These are phyloP conservation scores for Ophiostoma quercus DNA, from an alignment of 2,329 filamentous ascomycete genomes.

Conservation along the genomic window DNA sequence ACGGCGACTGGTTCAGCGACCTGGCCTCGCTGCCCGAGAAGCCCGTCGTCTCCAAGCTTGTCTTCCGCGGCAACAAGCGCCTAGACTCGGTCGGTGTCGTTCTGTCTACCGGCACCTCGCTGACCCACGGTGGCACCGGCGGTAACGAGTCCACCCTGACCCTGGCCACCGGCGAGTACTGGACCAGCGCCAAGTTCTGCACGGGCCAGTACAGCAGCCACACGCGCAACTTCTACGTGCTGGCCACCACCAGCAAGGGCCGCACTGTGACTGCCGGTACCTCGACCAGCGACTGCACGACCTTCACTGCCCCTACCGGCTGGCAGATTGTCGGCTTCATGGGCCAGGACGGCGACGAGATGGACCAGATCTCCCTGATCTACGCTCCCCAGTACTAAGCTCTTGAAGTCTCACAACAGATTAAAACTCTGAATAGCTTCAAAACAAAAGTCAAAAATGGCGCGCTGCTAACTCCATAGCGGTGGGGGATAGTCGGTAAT, in stretches of 20 bases:
- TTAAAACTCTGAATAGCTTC: background rate
- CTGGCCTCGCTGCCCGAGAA: constrained; percentile 35
- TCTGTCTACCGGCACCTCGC: constrained; percentile 44
- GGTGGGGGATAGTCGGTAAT: background rate
- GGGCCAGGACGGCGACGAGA: constrained; percentile 49
- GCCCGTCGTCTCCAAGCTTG: constrained; percentile 32
- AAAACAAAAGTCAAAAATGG: background rate
- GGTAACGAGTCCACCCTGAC: constrained; percentile 42
- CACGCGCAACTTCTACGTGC: constrained; percentile 53
- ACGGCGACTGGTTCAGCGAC: constrained; percentile 54
- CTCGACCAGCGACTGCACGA: constrained; percentile 44
- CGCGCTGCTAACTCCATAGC: background rate
- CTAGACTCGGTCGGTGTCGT: constrained; percentile 48
- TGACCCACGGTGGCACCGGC: constrained; percentile 51
- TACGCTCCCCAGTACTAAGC: constrained; percentile 39
- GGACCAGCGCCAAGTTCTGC: constrained; percentile 47
- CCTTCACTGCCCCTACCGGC: constrained; percentile 43
- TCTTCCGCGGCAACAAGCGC: constrained; percentile 44
- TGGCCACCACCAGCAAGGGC: constrained; percentile 48
- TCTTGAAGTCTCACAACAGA: background rate
- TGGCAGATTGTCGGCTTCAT: constrained; percentile 51
- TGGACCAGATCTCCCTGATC: constrained; percentile 50
- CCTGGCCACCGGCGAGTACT: constrained; percentile 45
- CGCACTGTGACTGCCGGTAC: constrained; percentile 43
- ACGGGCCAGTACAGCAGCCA: constrained; percentile 41